Evolutionary conservation across 495 filamentous ascomycete species (phyloP).

Genomic region (Hyaloscypha variabilis): DNA sequence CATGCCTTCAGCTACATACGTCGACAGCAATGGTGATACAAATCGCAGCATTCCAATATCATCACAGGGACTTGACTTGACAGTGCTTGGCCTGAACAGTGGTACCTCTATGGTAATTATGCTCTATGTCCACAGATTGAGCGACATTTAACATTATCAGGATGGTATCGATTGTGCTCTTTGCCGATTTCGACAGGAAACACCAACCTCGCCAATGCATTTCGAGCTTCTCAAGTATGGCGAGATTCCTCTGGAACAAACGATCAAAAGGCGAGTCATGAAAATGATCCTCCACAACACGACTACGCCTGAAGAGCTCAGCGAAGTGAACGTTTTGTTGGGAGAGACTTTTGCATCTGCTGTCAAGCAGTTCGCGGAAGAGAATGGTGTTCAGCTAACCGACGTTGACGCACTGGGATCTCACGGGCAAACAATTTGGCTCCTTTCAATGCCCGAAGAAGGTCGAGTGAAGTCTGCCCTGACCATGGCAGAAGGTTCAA

Average conservation of each 20-base stretch:
- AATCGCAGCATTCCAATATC: not conserved
- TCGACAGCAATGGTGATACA: constrained; percentile 41
- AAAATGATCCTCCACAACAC: constrained; percentile 56
- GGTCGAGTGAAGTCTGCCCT: constrained; percentile 52
- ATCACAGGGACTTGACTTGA: constrained; percentile 43
- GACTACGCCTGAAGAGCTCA: constrained; percentile 54
- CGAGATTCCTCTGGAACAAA: constrained; percentile 49
- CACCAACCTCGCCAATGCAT: constrained; percentile 47
- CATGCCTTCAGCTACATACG: constrained; percentile 35
- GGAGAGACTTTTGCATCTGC: constrained; percentile 55
- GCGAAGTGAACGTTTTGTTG: constrained; percentile 54
- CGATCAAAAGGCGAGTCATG: constrained; percentile 58
- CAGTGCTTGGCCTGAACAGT: constrained; percentile 54
- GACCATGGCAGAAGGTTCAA: constrained; percentile 47
- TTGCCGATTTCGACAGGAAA: constrained; percentile 51
- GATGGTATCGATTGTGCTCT: constrained; percentile 55
- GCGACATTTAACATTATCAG: constrained; percentile 1
- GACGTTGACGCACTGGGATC: constrained; percentile 58
- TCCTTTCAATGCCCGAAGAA: constrained; percentile 52
- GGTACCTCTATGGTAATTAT: constrained; percentile 43
- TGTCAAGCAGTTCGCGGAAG: constrained; percentile 47
- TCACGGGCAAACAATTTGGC: constrained; percentile 63
- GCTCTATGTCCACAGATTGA: not conserved
- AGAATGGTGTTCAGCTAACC: constrained; percentile 45
- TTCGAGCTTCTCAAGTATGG: constrained; percentile 48